These are phyloP conservation scores for Secale cereale DNA, from an alignment of 176 grass and related monocot species.

Conservation along the genomic window DNA sequence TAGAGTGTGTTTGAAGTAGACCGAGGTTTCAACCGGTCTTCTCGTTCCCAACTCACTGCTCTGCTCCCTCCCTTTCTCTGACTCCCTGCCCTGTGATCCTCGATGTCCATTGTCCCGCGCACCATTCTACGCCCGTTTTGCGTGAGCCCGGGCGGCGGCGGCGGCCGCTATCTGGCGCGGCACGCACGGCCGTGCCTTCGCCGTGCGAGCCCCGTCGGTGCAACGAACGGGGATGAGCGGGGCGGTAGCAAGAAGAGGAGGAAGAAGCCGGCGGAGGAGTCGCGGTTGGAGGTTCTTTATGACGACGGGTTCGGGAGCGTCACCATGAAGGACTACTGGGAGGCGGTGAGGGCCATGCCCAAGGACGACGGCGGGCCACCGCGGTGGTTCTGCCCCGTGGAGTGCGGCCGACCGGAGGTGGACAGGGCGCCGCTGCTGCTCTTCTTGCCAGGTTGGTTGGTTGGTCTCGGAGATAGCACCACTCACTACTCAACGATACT, in stretches of 20 bases:
- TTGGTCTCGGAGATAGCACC: neutral
- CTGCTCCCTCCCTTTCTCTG: neutral
- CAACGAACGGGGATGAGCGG: neutral
- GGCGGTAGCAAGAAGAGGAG: neutral
- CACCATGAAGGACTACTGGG: slow-evolving; percentile 49
- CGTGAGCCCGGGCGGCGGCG: neutral
- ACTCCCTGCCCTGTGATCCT: neutral
- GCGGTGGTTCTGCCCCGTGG: slow-evolving; percentile 68
- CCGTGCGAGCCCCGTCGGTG: neutral
- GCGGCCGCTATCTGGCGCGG: neutral
- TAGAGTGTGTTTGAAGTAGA: neutral
- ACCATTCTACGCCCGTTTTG: neutral
- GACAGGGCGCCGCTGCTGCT: slow-evolving; percentile 49
- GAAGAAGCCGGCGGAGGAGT: neutral
- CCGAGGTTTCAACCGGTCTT: neutral
- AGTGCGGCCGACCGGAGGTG: slow-evolving; percentile 39
- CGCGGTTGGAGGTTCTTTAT: slow-evolving; percentile 43
- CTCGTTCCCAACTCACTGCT: neutral
- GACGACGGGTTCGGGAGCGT: slow-evolving; percentile 53
- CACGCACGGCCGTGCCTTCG: neutral
- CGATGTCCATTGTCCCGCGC: neutral
- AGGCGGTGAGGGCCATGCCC: slow-evolving; percentile 28
- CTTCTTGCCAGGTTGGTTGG: slow-evolving; percentile 78
- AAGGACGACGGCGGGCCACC: slow-evolving; percentile 48
- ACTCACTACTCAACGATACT: neutral